A percentile compares a stretch with the other conserved stretches of the same genome.
Evolutionary conservation across 768 basidiomycete genomes (phyloP).

Genomic region (Infundibulicybe gibba): DNA sequence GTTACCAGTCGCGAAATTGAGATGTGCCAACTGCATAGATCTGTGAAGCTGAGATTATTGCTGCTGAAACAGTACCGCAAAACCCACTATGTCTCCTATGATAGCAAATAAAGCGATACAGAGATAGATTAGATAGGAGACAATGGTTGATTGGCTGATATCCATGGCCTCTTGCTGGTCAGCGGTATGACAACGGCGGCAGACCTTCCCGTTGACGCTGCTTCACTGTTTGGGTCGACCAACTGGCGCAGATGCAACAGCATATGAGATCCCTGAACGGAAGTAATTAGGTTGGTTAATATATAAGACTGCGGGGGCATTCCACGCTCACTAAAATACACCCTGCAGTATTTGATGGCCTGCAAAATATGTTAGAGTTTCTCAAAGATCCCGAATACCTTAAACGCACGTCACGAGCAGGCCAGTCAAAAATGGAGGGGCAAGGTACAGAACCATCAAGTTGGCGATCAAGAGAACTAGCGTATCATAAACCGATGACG

Average conservation of each 20-base stretch:
- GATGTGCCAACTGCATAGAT: no score
- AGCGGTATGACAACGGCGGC: no score
- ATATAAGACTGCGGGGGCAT: background rate
- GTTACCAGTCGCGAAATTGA: no score
- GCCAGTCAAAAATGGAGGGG: slow-evolving; percentile 22
- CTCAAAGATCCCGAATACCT: background rate
- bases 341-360: slow-evolving; percentile 21
- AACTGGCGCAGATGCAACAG: slow-evolving; percentile 18
- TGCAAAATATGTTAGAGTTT: background rate
- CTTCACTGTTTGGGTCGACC: background rate
- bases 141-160: no score
- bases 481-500: background rate
- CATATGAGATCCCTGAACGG: slow-evolving; percentile 18
- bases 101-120: no score
- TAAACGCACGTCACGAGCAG: slow-evolving; percentile 22
- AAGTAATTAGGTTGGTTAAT: background rate
- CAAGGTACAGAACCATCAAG: slow-evolving; percentile 19
- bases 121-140: no score
- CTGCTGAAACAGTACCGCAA: no score
- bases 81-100: no score
- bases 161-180: no score
- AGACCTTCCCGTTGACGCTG: background rate
- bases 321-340: slow-evolving; percentile 15
- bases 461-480: slow-evolving; percentile 20
- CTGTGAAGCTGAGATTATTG: no score